Conservation (phyloP, 495 filamentous ascomycete genomes). For the Halenospora varia region DNA sequence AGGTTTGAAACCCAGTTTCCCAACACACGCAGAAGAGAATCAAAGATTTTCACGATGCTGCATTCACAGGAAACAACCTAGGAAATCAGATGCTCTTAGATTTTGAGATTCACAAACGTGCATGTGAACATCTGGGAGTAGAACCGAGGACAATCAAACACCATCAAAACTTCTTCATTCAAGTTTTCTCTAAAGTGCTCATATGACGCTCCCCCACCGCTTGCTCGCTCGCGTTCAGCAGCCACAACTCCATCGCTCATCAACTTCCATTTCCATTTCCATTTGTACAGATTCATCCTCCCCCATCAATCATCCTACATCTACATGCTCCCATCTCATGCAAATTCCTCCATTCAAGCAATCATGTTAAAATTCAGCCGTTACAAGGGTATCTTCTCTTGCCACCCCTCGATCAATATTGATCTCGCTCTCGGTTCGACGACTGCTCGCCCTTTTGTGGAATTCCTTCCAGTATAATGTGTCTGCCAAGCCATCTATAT, state of each 20-base stretch:
- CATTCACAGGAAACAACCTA: too few relatives aligned
- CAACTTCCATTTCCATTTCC: neutral
- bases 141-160: too few relatives aligned
- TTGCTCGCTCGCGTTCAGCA: too few relatives aligned
- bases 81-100: too few relatives aligned
- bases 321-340: neutral
- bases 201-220: too few relatives aligned
- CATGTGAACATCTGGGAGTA: too few relatives aligned
- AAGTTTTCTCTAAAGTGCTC: neutral
- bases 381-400: neutral
- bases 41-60: too few relatives aligned
- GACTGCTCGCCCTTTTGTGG: neutral
- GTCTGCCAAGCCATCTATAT: neutral
- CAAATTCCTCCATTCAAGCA: neutral
- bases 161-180: neutral
- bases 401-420: neutral
- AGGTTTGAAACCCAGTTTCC: too few relatives aligned
- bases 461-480: neutral
- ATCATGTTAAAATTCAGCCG: neutral
- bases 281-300: neutral
- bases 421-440: too few relatives aligned
- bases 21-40: too few relatives aligned
- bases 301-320: neutral
- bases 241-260: neutral
- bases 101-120: too few relatives aligned